phyloP scores from a whole-genome alignment of 768 basidiomycete species.

The Lanmaoa pseudosensibilis region DNA sequence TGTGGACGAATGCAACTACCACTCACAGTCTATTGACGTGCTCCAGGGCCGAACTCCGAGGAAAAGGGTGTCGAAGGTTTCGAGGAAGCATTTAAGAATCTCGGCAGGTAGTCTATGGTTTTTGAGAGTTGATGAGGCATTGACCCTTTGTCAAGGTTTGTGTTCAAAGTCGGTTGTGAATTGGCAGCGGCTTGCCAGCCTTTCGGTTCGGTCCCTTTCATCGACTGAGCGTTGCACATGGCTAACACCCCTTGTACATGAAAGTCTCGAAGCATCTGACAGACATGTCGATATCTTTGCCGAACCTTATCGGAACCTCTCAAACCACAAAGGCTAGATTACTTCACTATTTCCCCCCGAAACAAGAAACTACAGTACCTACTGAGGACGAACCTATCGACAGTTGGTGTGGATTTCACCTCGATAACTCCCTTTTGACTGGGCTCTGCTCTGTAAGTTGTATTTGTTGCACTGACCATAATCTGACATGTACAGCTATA shows the following conservation, averaged over 20 bases:
- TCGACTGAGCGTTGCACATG: neutral
- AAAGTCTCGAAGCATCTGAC: conserved; percentile 65
- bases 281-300: conserved; percentile 65
- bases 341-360: conserved; percentile 92
- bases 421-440: conserved; percentile 89
- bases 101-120: conserved; percentile 54
- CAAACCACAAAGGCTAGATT: conserved; percentile 90
- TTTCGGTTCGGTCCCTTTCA: conserved; percentile 58
- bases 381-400: conserved; percentile 69
- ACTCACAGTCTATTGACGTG: neutral
- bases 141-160: conserved; percentile 47
- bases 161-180: conserved; percentile 80
- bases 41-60: conserved; percentile 60
- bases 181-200: conserved; percentile 88
- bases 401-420: conserved; percentile 93
- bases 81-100: conserved; percentile 83
- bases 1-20: conserved; percentile 10
- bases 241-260: neutral
- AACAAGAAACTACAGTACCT: conserved; percentile 37
- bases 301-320: conserved; percentile 68
- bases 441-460: conserved; percentile 81
- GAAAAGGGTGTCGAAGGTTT: conserved; percentile 71
- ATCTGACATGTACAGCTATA: conserved; percentile 28
- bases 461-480: neutral
- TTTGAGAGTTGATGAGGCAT: neutral